These are phyloP conservation scores for Huntiella savannae DNA, from an alignment of 2,329 filamentous ascomycete species.

Conservation along the genomic window DNA sequence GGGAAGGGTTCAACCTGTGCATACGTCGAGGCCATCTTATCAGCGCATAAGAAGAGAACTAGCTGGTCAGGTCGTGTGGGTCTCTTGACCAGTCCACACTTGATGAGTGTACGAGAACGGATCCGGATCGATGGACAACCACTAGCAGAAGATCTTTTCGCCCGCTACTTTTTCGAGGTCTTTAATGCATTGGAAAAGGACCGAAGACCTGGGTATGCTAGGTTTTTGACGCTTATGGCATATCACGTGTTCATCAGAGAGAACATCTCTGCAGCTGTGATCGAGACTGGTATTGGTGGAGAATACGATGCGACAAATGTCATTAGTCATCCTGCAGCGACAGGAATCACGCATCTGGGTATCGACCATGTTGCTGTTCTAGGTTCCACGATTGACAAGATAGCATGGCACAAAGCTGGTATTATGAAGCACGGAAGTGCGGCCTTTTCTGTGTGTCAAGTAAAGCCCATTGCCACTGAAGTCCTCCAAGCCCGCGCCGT, in stretches of 20 bases:
- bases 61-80: conserved; percentile 29
- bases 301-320: conserved; percentile 53
- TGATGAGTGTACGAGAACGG: conserved; percentile 47
- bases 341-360: conserved; percentile 45
- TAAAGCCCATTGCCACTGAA: conserved; percentile 21
- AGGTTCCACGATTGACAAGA: conserved; percentile 42
- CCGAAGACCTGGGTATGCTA: conserved; percentile 36
- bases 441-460: conserved; percentile 39
- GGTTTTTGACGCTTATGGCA: conserved; percentile 45
- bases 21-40: conserved; percentile 44
- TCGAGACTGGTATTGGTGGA: conserved; percentile 49
- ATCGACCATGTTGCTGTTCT: conserved; percentile 49
- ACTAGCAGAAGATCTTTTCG: conserved; percentile 38
- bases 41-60: conserved; percentile 24
- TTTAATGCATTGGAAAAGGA: conserved; percentile 32
- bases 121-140: conserved; percentile 42
- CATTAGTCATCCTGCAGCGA: conserved; percentile 35
- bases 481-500: conserved; percentile 31
- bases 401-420: conserved; percentile 58
- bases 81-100: conserved; percentile 50
- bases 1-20: conserved; percentile 58
- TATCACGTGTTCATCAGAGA: conserved; percentile 48
- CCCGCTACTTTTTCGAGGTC: conserved; percentile 48
- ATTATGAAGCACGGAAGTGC: conserved; percentile 43
- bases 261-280: conserved; percentile 40